Evolutionary conservation across 2,329 filamentous ascomycete species (phyloP).

Genomic region (Colletotrichum ledebouriae): DNA sequence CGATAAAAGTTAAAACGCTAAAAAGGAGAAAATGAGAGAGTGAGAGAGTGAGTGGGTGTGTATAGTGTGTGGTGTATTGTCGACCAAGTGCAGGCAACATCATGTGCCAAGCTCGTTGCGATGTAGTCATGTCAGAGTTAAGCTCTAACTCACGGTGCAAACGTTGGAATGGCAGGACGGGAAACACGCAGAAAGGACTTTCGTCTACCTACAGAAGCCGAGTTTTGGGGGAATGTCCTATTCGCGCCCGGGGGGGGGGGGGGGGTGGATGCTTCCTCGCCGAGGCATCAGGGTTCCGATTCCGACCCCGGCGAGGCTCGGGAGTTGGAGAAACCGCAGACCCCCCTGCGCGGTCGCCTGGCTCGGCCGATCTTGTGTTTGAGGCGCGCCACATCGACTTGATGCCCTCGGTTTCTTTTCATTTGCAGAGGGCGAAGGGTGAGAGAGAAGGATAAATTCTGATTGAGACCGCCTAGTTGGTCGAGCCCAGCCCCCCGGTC

Average conservation of each 20-base stretch:
- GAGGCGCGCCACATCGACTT: slow-evolving; percentile 19
- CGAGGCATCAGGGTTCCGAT: slow-evolving; percentile 15
- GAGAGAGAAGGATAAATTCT: neutral
- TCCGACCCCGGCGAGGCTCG: slow-evolving; percentile 5
- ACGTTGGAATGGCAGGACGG: slow-evolving; percentile 2
- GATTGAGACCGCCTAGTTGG: slow-evolving; percentile 10
- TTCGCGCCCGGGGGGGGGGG: neutral
- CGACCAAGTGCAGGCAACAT: neutral
- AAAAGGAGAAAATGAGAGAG: too few species aligned
- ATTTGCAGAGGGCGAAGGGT: neutral
- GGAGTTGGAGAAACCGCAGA: slow-evolving; percentile 20
- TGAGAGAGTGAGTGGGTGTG: too few species aligned
- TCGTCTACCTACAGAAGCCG: neutral
- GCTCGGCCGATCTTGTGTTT: slow-evolving; percentile 38
- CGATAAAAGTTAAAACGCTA: too few species aligned
- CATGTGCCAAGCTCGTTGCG: slow-evolving; percentile 6
- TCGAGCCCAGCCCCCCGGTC: slow-evolving; percentile 9
- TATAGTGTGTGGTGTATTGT: too few species aligned
- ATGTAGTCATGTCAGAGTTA: slow-evolving; percentile 16
- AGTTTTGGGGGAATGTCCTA: neutral
- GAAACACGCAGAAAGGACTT: neutral
- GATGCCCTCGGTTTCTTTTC: slow-evolving; percentile 6
- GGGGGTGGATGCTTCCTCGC: neutral
- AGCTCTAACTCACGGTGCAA: neutral
- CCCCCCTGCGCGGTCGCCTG: slow-evolving; percentile 11